These are phyloP conservation scores for Ophiostoma ulmi DNA, from an alignment of 2,329 filamentous ascomycete species.

Conservation along the genomic window DNA sequence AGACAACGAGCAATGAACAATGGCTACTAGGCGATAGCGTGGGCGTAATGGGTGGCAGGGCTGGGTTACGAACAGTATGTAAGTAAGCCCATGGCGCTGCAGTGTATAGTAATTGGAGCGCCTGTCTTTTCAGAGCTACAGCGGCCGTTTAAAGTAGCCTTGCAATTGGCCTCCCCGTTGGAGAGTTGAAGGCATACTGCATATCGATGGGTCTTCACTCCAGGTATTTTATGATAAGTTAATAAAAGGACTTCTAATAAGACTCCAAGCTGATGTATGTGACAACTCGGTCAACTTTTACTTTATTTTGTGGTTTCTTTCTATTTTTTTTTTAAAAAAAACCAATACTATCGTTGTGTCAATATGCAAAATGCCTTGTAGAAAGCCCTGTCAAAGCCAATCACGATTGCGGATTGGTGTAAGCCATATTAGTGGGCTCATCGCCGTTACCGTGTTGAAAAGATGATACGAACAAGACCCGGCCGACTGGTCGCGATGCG, in stretches of 20 bases:
- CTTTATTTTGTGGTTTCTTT: too few relatives aligned
- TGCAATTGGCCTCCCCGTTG: neutral
- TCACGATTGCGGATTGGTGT: neutral
- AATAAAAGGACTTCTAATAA: too few relatives aligned
- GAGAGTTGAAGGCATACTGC: neutral
- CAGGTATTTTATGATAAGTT: neutral
- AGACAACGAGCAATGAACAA: neutral
- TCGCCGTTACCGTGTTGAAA: neutral
- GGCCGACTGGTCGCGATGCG: too few relatives aligned
- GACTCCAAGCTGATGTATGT: too few relatives aligned
- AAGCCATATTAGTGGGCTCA: neutral
- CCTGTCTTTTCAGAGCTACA: neutral
- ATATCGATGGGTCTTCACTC: neutral
- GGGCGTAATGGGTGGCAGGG: neutral
- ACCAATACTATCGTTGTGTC: too few relatives aligned
- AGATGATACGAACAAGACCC: neutral
- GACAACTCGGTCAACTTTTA: too few relatives aligned
- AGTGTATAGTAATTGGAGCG: neutral
- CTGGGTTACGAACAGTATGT: neutral
- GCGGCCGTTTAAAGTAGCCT: neutral
- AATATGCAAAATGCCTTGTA: neutral
- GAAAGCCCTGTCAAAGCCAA: neutral
- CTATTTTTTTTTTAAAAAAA: too few relatives aligned
- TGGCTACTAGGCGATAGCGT: neutral
- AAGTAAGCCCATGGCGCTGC: neutral